A percentile compares a stretch with the other conserved stretches of the same genome.
These are phyloP conservation scores for Cladosporium austrohemisphaericum DNA, from an alignment of 2,329 filamentous ascomycete genomes.

Conservation along the genomic window DNA sequence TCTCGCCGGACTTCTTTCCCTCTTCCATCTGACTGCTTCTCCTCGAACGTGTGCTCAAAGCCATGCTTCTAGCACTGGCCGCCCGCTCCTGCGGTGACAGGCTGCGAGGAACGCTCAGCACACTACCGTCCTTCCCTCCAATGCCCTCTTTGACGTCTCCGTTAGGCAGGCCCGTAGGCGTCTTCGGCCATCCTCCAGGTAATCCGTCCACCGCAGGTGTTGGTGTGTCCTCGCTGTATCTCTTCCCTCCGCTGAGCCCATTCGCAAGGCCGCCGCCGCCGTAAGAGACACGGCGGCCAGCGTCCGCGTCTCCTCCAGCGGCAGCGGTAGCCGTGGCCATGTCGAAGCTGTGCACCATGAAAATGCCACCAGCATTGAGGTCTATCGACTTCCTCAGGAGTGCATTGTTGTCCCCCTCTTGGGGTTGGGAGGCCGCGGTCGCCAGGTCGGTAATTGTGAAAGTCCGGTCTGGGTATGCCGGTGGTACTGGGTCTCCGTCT, in stretches of 20 bases:
- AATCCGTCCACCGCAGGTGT: conserved; percentile 23
- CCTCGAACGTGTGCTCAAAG: conserved; percentile 36
- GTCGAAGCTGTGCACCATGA: conserved; percentile 46
- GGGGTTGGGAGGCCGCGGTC: conserved; percentile 24
- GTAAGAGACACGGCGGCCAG: conserved; percentile 13
- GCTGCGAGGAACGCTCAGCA: conserved; percentile 26
- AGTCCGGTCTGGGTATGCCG: background rate
- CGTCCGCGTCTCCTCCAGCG: conserved; percentile 32
- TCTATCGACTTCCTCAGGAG: conserved; percentile 29
- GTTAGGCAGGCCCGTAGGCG: conserved; percentile 36
- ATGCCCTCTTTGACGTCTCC: conserved; percentile 38
- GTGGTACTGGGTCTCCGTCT: background rate
- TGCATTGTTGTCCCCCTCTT: conserved; percentile 29
- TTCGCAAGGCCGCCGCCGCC: conserved; percentile 14
- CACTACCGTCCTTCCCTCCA: conserved; percentile 29
- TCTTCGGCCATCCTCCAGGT: conserved; percentile 28
- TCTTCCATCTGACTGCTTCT: conserved; percentile 27
- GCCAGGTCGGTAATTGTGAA: conserved; percentile 24
- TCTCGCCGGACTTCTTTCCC: conserved; percentile 29
- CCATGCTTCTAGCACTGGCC: conserved; percentile 27
- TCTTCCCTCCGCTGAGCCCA: conserved; percentile 7
- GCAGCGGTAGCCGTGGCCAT: conserved; percentile 53
- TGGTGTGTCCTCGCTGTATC: conserved; percentile 13
- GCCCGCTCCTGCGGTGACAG: conserved; percentile 23
- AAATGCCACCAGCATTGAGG: conserved; percentile 31